Base-by-base conservation (phyloP, 179 eudicot genomes). In the Patellifolia procumbens region DNA sequence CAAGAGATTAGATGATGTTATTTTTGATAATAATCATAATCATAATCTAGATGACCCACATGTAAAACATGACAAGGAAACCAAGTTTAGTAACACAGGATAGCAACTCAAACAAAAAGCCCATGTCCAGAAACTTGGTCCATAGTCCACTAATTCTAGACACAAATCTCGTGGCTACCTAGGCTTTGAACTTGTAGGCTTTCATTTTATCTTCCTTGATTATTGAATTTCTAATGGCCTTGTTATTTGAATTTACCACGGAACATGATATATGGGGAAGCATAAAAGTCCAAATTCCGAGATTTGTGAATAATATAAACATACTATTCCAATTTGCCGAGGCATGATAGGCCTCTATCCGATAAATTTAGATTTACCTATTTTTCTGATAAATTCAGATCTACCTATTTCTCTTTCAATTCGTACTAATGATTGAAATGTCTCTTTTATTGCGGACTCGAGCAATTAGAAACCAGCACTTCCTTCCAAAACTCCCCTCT, bases 31-130 rank as follows among this genome's bases (percentile, higher is more conserved):
- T 28, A 59, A 59, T 59, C 35, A 26, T 59, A 59, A 59, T 32
- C 63, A n/a, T n/a, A n/a, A n/a, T n/a, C 45, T 10, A 59, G 7
- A 26, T 59, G 63, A 24, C 63, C 63, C 63, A 59, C 32, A 13
- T 59, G 63, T 26, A 26, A 29, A 59, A 11, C 2, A 59, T 59
- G 34, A 59, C 28, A 28, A 59, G 19, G 19, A 59, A 17, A 24
- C 31, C 61, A 56, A 28, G 2, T 59, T 59, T 16, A 17, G 34
- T 26, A 3, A n/a, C 77, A 35, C 20, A 29, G 45, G 76, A 29
- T 17, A 74, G 48, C 48, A 74, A 63, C 70, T 48, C 62, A 73
- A 42, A 17, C 37, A 73, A 8, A 31, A 56, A 56, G 55, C 10
- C 34, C 19, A 72, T 34, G 8, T 10, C 28, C 24, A 10, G n/a